Conservation (phyloP, 1,284 basidiomycete species). For the Cryptococcus sp. region DNA sequence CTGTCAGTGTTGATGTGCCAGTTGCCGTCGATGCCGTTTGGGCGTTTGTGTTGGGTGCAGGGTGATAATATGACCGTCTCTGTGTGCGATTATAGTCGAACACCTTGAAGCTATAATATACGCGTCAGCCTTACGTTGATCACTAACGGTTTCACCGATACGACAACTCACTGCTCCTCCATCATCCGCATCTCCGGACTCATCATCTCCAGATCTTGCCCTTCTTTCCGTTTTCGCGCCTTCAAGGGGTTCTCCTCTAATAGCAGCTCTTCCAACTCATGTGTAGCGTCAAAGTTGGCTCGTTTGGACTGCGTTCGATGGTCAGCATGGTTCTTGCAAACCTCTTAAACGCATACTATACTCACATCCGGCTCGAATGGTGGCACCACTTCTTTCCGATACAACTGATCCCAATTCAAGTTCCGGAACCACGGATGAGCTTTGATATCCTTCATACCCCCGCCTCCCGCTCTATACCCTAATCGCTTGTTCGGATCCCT, state of each 20-base stretch:
- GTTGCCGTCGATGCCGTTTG: constrained; percentile 32
- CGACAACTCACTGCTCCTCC: constrained; percentile 86
- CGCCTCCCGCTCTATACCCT: constrained; percentile 75
- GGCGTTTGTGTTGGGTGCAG: constrained; percentile 19
- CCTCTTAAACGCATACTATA: constrained; percentile 24
- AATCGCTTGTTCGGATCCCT: constrained; percentile 78
- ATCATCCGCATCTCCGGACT: constrained; percentile 92
- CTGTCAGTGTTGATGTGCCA: constrained; percentile 8
- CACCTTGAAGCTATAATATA: constrained; percentile 46
- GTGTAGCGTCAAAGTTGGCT: constrained; percentile 98
- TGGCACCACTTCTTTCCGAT: constrained; percentile 73
- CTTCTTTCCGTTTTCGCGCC: constrained; percentile 86
- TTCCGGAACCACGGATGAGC: constrained; percentile 81
- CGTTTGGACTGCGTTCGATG: constrained; percentile 73
- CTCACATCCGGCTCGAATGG: constrained; percentile 84
- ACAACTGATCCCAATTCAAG: constrained; percentile 84
- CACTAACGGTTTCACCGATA: not conserved
- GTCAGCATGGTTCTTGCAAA: constrained; percentile 4
- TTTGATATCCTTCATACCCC: constrained; percentile 75
- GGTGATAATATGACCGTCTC: constrained; percentile 49
- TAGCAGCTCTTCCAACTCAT: constrained; percentile 92
- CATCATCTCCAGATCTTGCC: constrained; percentile 79
- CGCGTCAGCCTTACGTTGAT: constrained; percentile 1
- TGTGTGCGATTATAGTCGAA: constrained; percentile 52
- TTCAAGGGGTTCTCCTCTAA: constrained; percentile 97